A percentile compares a stretch with the other conserved stretches of the same genome.
These are phyloP conservation scores for Incumbomyces delicatus DNA, from an alignment of 2,329 filamentous ascomycete species.

Conservation along the genomic window DNA sequence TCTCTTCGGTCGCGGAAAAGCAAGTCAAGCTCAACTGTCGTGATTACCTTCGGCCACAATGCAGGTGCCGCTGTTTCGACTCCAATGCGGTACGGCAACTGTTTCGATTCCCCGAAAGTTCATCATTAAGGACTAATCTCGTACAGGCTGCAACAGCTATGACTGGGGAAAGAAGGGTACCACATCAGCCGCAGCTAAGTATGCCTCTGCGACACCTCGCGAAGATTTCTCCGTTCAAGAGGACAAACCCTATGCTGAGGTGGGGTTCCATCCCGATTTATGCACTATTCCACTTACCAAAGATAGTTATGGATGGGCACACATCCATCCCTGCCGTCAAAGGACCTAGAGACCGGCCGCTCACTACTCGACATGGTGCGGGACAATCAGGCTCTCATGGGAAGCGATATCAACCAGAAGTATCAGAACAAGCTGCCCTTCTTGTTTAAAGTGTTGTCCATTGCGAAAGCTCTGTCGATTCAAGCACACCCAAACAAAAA, in stretches of 20 bases:
- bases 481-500: slow-evolving; percentile 96
- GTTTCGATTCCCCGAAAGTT: neutral
- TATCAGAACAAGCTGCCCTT: slow-evolving; percentile 83
- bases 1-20: too few species aligned
- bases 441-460: slow-evolving; percentile 94
- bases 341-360: slow-evolving; percentile 72
- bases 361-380: slow-evolving; percentile 78
- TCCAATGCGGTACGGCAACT: slow-evolving; percentile 47
- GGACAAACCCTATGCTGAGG: slow-evolving; percentile 91
- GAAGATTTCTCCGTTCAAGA: slow-evolving; percentile 66
- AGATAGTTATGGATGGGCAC: slow-evolving; percentile 95
- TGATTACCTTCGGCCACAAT: slow-evolving; percentile 26
- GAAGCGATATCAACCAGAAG: slow-evolving; percentile 58
- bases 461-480: slow-evolving; percentile 91
- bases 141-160: slow-evolving; percentile 83
- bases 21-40: too few species aligned
- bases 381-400: slow-evolving; percentile 76
- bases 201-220: slow-evolving; percentile 72
- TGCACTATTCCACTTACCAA: neutral
- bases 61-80: slow-evolving; percentile 73
- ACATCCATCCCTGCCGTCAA: slow-evolving; percentile 90
- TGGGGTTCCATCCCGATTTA: slow-evolving; percentile 28
- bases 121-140: slow-evolving; percentile 17
- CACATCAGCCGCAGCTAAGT: slow-evolving; percentile 79
- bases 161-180: slow-evolving; percentile 93